Base-by-base conservation (phyloP, 2,329 filamentous ascomycete genomes). In the Ophiostoma sp. region DNA sequence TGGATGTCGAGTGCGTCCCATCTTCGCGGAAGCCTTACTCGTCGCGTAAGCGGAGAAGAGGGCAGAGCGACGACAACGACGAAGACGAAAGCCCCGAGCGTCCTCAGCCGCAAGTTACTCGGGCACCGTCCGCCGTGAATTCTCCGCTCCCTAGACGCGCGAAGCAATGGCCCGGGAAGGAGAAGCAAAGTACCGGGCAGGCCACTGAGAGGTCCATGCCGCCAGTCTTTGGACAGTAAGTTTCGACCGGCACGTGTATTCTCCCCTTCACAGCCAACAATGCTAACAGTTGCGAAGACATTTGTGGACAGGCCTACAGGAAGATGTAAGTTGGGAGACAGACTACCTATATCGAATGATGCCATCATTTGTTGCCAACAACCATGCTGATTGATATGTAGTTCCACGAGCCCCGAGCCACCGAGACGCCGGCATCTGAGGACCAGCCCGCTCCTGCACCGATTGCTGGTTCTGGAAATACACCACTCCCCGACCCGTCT, bases 401-500 rank as follows among this genome's bases (percentile, higher is more conserved):
- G 75, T 78, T 78, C 57, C 75, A 74, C 71, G 77, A 78, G 12
- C 77, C 75, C 0, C 73, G 50, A 28, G 45, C 71, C 19, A 68
- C 61, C 50, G 75, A 76, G 59, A 75, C 75, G 39, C 73, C 71
- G 7, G 71, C 70, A 31, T 73, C 73, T 17, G 75, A 76, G 11
- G 75, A 74, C 36, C 57, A 19, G 9, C 42, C 66, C 5, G 69
- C 55, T 9, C 33, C 69, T 11, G 69, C 55, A 80, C 88, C 17
- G 79, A 80, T 57, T 78, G 84, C 74, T 80, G 45, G 66, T 4
- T 68, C 64, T 28, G 87, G 73, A 80, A 84, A n/a, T 28, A 64
- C 69, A 82, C 88, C 72, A 57, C 78, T 1, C 85, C 87, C 75
- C 81, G 87, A 72, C 80, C 84, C 17, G 75, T 87, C 28, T 82